Evolutionary conservation across 1,139 yeast species (phyloP).

Genomic region (Hansenula lynferdii): DNA sequence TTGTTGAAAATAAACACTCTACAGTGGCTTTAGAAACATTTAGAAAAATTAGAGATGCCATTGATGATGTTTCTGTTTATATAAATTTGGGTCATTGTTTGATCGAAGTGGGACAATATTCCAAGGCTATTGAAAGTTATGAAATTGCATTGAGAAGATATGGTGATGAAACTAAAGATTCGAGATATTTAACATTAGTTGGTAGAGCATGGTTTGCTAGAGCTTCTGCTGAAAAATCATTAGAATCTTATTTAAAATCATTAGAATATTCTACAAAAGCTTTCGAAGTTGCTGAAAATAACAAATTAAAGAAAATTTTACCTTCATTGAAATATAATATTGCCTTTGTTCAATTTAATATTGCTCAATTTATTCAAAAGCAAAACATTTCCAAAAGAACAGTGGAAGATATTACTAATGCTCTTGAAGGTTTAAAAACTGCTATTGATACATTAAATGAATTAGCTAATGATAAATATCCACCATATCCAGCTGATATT

Average conservation of each 20-base stretch:
- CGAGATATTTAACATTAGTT: conserved; percentile 63
- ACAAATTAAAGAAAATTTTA: conserved; percentile 30
- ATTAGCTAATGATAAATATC: conserved; percentile 51
- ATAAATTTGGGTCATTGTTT: conserved; percentile 87
- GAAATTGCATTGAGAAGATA: conserved; percentile 71
- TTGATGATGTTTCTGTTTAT: conserved; percentile 78
- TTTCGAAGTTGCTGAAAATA: conserved; percentile 32
- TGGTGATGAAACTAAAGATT: conserved; percentile 45
- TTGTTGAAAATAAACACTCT: conserved; percentile 80
- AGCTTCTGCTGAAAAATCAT: conserved; percentile 64
- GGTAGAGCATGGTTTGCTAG: conserved; percentile 92
- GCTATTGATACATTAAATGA: conserved; percentile 61
- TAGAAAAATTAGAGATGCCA: conserved; percentile 85
- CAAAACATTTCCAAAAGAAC: conserved; percentile 56
- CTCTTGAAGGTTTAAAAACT: conserved; percentile 52
- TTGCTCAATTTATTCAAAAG: conserved; percentile 78
- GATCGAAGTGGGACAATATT: conserved; percentile 73
- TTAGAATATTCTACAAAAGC: conserved; percentile 62
- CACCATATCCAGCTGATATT: conserved; percentile 77
- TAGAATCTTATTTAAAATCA: conserved; percentile 55
- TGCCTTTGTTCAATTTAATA: conserved; percentile 80
- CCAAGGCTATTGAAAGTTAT: conserved; percentile 86
- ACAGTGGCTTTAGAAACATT: conserved; percentile 81
- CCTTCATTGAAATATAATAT: conserved; percentile 66
- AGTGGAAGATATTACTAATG: conserved; percentile 54